Conservation (phyloP, 805 yeast genomes). For the Zygosaccharomyces pseudorouxii region DNA sequence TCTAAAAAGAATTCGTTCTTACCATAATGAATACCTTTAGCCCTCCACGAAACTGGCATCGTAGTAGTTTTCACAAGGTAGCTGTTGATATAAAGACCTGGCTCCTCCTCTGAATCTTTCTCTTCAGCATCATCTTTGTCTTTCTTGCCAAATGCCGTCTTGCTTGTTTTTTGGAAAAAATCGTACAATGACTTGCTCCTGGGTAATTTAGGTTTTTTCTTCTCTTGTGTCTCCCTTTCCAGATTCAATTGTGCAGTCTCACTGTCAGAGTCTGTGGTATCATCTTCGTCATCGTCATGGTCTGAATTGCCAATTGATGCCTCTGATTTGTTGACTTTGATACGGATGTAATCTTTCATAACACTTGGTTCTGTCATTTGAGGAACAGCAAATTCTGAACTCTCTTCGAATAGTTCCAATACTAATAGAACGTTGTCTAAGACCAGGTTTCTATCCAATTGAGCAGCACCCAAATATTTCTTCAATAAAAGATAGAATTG, state of each 20-base stretch:
- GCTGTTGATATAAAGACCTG: conserved; percentile 51
- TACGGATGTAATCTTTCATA: conserved; percentile 70
- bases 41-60: conserved; percentile 83
- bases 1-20: conserved; percentile 90
- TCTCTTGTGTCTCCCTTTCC: neutral
- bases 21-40: conserved; percentile 80
- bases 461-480: conserved; percentile 23
- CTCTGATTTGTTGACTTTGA: conserved; percentile 43
- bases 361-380: conserved; percentile 79
- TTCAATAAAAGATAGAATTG: conserved; percentile 26
- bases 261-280: conserved; percentile 9
- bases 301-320: conserved; percentile 21
- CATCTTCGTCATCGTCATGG: conserved; percentile 10
- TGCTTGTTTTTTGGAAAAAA: conserved; percentile 9
- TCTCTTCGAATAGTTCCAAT: conserved; percentile 82
- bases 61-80: conserved; percentile 74
- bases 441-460: conserved; percentile 53
- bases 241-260: neutral
- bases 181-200: conserved; percentile 9
- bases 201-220: conserved; percentile 6
- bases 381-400: conserved; percentile 83
- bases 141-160: conserved; percentile 3
- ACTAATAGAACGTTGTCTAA: conserved; percentile 69
- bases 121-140: conserved; percentile 8
- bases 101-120: conserved; percentile 14